Evolutionary conservation across 306 rosid genomes (phyloP), one percentile per base, ranked within the genome.

Genomic region (Dalbergia cochinchinensis): DNA sequence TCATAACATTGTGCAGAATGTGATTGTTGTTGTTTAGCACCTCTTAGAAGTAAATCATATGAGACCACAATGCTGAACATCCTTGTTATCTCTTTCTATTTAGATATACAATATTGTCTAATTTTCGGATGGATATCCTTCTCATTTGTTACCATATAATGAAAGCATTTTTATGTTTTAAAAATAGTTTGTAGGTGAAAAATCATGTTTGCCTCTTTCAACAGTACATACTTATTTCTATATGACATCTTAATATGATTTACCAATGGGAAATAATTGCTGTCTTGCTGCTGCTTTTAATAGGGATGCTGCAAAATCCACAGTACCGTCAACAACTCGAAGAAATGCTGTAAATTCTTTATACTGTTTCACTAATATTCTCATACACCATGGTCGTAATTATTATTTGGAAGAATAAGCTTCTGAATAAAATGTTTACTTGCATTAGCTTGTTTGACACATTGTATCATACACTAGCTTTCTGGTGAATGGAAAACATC

Each of bases 231-330:
- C 55, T 66, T 34, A 55, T 72, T 68, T 80, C 51, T 45, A 12
- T 72, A 55, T 48, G 20, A 44, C 69, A 62, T 55, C 62, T 51
- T 74, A 20, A 45, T 72, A 67, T 57, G 26, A 71, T 71, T 78
- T 73, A 39, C 41, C 37, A 47, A 71, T 71, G 75, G 8, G 62
- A 18, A 54, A 47, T 80, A 59, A 74, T 70, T 70, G 5, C 19
- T 75, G 37, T 42, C 15, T 31, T 65, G 3, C 74, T 48, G 15
- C 16, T 83, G 19, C 78, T 70, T 84, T 78, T 78, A 14, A 78
- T 76, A 95, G 99, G 98, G 99, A 95, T 95, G 98, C 79, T 93
- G 79, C 94, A 95, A 86, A 90, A 95, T 88, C 98, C 97, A 18
- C 88, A 90, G 81, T 95, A 95, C 83, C 98, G 99, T 55, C 92